Evolutionary conservation across 192 early-diverging fungal genomes (phyloP).

Genomic region (Umbelopsis vinacea): DNA sequence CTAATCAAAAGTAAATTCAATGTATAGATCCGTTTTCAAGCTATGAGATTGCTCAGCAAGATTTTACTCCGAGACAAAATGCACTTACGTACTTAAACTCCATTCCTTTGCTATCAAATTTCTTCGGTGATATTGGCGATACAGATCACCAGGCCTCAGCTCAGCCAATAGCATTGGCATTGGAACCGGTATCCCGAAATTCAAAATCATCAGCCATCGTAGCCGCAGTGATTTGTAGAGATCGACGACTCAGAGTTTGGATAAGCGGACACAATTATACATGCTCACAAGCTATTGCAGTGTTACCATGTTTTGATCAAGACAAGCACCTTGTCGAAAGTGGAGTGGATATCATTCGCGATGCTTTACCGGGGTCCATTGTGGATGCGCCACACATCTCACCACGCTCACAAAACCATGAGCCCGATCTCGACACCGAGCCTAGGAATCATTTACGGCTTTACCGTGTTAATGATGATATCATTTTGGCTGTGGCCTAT

Average conservation of each 20-base stretch:
- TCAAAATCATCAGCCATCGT: background rate
- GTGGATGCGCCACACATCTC: background rate
- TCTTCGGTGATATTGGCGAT: background rate
- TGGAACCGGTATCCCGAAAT: background rate
- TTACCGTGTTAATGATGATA: background rate
- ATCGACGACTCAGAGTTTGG: conserved; percentile 1
- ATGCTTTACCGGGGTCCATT: conserved; percentile 5
- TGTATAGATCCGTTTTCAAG: background rate
- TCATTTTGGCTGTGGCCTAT: background rate
- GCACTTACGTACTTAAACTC: background rate
- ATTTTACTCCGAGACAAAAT: background rate
- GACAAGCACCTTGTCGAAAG: background rate
- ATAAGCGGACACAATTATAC: background rate
- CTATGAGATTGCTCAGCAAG: conserved; percentile 2
- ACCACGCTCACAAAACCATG: background rate
- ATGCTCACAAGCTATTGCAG: background rate
- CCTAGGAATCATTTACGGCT: background rate
- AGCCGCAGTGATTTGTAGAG: background rate
- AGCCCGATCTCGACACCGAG: background rate
- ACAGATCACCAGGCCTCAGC: conserved; percentile 1
- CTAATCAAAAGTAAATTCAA: background rate
- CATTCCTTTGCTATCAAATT: background rate
- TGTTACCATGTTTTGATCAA: background rate
- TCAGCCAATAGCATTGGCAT: conserved; percentile 1
- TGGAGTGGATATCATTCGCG: background rate